Evolutionary conservation across 1,284 basidiomycete species (phyloP).

Genomic region (Irpex sp.): DNA sequence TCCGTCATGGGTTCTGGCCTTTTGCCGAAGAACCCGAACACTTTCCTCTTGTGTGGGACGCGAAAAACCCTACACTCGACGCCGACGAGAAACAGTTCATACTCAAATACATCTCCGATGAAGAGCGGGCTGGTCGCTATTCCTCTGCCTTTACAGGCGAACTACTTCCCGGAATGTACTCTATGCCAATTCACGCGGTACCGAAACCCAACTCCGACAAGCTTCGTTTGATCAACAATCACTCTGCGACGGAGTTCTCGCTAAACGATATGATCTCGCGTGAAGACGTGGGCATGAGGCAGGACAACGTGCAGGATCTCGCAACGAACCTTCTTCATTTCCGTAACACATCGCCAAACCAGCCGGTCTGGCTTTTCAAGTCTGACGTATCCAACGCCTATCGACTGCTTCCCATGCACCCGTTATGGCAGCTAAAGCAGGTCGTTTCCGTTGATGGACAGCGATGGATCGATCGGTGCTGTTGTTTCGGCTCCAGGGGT

Average conservation of each 20-base stretch:
- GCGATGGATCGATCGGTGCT: slow-evolving; percentile 25
- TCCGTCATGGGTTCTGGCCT: not conserved
- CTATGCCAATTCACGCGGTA: not conserved
- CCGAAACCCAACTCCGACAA: slow-evolving; percentile 16
- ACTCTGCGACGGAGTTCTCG: slow-evolving; percentile 24
- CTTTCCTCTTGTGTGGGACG: not conserved
- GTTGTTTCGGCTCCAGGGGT: slow-evolving; percentile 27
- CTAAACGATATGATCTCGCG: slow-evolving; percentile 34
- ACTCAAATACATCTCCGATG: not conserved
- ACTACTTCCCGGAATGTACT: not conserved
- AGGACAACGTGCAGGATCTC: slow-evolving; percentile 28
- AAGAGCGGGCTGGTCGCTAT: not conserved
- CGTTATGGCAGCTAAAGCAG: slow-evolving; percentile 39
- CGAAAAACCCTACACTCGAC: not conserved
- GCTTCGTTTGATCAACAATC: slow-evolving; percentile 34
- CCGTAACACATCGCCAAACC: slow-evolving; percentile 5
- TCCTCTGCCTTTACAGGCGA: not conserved
- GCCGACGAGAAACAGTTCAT: not conserved
- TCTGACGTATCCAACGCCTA: slow-evolving; percentile 36
- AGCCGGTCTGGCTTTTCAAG: slow-evolving; percentile 27
- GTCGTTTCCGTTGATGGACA: slow-evolving; percentile 24
- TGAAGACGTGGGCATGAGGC: slow-evolving; percentile 20
- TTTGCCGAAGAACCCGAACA: not conserved
- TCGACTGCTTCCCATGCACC: slow-evolving; percentile 30
- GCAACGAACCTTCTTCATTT: slow-evolving; percentile 19